Conservation (phyloP, 2,329 filamentous ascomycete genomes). For the Neocatenulostroma microsporum region DNA sequence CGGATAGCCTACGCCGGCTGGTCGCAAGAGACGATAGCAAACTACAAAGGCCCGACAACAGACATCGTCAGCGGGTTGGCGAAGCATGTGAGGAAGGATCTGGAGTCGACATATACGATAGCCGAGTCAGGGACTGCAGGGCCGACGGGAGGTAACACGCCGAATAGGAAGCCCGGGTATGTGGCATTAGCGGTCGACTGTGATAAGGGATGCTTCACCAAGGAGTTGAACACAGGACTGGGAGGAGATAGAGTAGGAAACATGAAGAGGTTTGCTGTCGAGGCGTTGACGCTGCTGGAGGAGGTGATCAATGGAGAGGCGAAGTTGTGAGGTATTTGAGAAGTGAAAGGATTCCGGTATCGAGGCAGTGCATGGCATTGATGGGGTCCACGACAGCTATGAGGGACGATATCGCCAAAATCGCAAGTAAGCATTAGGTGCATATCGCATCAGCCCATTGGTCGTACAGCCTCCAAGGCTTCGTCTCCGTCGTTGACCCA, state of each 20-base stretch:
- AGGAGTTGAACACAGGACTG: conserved; percentile 50
- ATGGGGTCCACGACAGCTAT: too few relatives aligned
- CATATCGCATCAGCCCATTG: too few relatives aligned
- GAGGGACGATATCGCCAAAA: too few relatives aligned
- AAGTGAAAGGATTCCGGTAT: too few relatives aligned
- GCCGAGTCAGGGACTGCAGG: conserved; percentile 58
- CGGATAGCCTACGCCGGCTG: conserved; percentile 54
- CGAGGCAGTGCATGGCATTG: too few relatives aligned
- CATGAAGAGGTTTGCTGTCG: conserved; percentile 56
- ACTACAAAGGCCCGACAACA: conserved; percentile 53
- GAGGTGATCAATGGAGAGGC: conserved; percentile 47
- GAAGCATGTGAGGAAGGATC: conserved; percentile 46
- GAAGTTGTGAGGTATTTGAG: conserved; percentile 30
- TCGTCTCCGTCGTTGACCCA: background rate
- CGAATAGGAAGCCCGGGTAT: conserved; percentile 55
- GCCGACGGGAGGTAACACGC: conserved; percentile 50
- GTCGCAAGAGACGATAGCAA: conserved; percentile 46
- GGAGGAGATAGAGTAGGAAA: conserved; percentile 50
- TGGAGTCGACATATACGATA: conserved; percentile 51
- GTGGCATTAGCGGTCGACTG: conserved; percentile 55
- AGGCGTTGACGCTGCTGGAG: conserved; percentile 48
- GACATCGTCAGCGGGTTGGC: conserved; percentile 51
- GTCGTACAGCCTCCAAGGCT: too few relatives aligned
- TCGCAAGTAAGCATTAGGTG: too few relatives aligned
- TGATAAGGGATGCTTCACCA: conserved; percentile 44